A percentile compares a stretch with the other conserved stretches of the same genome.
Conservation (phyloP, 192 early-diverging fungal species). For the Coemansia sp. region DNA sequence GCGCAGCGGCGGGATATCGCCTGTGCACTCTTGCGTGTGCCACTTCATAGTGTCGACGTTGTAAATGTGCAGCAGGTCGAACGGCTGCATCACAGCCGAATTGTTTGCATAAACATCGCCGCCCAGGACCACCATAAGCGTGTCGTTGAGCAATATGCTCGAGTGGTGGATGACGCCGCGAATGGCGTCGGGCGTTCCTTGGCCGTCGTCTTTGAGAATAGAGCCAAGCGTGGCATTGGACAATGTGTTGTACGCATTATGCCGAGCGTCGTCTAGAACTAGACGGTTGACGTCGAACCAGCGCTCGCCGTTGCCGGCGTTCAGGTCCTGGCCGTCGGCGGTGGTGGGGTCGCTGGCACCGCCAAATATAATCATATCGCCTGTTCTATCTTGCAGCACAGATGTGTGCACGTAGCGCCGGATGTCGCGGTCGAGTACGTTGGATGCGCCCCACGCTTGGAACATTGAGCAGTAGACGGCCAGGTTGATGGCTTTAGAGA, state of each 20-base stretch:
- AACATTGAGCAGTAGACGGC: slow-evolving; percentile 36
- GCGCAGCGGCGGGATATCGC: slow-evolving; percentile 31
- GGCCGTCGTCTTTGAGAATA: slow-evolving; percentile 27
- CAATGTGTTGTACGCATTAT: background rate
- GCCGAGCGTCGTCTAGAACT: slow-evolving; percentile 29
- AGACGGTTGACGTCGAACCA: slow-evolving; percentile 38
- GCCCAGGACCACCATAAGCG: slow-evolving; percentile 41
- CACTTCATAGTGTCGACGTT: slow-evolving; percentile 37
- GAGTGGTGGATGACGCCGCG: slow-evolving; percentile 28
- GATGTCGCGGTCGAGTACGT: slow-evolving; percentile 20
- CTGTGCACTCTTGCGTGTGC: slow-evolving; percentile 22
- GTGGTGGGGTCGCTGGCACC: slow-evolving; percentile 42
- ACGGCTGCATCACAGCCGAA: slow-evolving; percentile 18
- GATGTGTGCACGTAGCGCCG: slow-evolving; percentile 42
- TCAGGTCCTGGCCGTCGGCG: background rate
- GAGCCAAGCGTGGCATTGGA: slow-evolving; percentile 18
- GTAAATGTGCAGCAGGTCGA: slow-evolving; percentile 29
- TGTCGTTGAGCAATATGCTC: slow-evolving; percentile 37
- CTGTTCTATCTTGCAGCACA: slow-evolving; percentile 31
- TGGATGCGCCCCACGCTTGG: slow-evolving; percentile 47
- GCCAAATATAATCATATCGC: slow-evolving; percentile 50
- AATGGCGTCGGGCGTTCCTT: slow-evolving; percentile 16
- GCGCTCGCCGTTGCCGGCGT: slow-evolving; percentile 6
- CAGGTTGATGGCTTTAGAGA: slow-evolving; percentile 33
- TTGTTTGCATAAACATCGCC: slow-evolving; percentile 19